These are phyloP conservation scores for Phtheirospermum japonicum DNA, from an alignment of 257 asterid genomes.

Conservation along the genomic window DNA sequence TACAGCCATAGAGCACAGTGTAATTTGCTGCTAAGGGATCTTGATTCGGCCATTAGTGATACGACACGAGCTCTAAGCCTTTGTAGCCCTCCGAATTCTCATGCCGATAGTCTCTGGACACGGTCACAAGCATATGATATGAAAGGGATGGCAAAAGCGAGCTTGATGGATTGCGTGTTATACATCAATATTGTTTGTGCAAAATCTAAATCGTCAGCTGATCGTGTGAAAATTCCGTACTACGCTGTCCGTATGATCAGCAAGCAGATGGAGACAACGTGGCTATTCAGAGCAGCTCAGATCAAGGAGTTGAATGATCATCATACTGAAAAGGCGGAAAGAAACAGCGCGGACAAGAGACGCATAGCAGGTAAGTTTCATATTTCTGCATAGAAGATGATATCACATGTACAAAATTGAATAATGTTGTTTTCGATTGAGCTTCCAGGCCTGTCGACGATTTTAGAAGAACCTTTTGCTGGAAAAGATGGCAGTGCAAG, in stretches of 20 bases:
- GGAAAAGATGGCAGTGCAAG: neutral
- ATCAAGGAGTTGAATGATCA: slow-evolving; percentile 24
- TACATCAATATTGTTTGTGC: slow-evolving; percentile 45
- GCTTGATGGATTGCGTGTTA: slow-evolving; percentile 73
- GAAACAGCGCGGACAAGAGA: slow-evolving; percentile 34
- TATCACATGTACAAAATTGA: no score
- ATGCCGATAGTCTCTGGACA: slow-evolving; percentile 66
- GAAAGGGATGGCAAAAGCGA: slow-evolving; percentile 78
- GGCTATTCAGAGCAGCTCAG: slow-evolving; percentile 57
- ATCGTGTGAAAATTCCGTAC: slow-evolving; percentile 41
- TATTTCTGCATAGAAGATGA: neutral
- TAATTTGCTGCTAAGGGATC: slow-evolving; percentile 41
- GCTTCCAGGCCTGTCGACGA: neutral
- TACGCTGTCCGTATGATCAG: slow-evolving; percentile 63
- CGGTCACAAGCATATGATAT: slow-evolving; percentile 81
- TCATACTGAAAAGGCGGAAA: slow-evolving; percentile 21
- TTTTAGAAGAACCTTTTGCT: neutral
- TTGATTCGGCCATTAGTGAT: slow-evolving; percentile 63
- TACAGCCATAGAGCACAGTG: slow-evolving; percentile 68
- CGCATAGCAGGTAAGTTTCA: slow-evolving; percentile 37
- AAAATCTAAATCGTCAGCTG: slow-evolving; percentile 28
- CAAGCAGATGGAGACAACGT: slow-evolving; percentile 76
- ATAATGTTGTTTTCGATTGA: neutral
- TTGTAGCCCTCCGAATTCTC: slow-evolving; percentile 67
- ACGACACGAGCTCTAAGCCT: slow-evolving; percentile 78